Evolutionary conservation across 371 early-diverging fungal species (phyloP).

Genomic region (Syncephalastrum racemosum): DNA sequence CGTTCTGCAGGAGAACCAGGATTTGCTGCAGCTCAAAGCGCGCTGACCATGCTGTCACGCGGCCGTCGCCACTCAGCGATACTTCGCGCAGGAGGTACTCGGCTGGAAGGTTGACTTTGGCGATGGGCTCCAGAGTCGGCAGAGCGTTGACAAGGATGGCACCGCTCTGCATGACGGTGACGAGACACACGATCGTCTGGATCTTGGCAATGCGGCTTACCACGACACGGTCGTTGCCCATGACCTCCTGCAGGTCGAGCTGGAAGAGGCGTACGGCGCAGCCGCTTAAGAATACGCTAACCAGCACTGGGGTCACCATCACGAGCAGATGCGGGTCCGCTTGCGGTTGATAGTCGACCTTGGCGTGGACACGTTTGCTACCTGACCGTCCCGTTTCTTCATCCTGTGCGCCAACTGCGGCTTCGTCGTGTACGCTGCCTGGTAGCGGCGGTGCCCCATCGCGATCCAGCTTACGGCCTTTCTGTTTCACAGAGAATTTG

Average conservation of each 20-base stretch:
- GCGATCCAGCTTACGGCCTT: too few relatives aligned
- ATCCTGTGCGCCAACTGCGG: too few relatives aligned
- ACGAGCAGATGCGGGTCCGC: constrained; percentile 38
- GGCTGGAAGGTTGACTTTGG: constrained; percentile 9
- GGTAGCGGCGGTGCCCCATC: too few relatives aligned
- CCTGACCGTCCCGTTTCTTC: too few relatives aligned
- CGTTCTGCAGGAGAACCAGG: constrained; percentile 27
- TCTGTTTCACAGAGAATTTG: constrained; percentile 7
- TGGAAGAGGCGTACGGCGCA: constrained; percentile 33
- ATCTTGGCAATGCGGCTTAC: too few relatives aligned
- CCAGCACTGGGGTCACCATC: constrained; percentile 12
- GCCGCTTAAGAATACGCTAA: constrained; percentile 26
- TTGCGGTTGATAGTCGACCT: constrained; percentile 31
- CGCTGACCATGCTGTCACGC: constrained; percentile 48
- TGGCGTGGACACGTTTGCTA: neutral
- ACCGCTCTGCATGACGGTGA: constrained; percentile 25
- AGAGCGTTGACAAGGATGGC: constrained; percentile 25
- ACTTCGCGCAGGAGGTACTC: constrained; percentile 21
- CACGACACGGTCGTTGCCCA: too few relatives aligned
- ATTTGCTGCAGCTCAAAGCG: constrained; percentile 46
- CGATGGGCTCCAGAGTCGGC: constrained; percentile 26
- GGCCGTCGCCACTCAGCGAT: constrained; percentile 45
- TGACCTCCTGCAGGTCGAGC: constrained; percentile 7
- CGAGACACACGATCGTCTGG: constrained; percentile 15
- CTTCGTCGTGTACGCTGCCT: too few relatives aligned